These are phyloP conservation scores for Mangifera indica DNA, from an alignment of 345 rosid species.

Conservation along the genomic window DNA sequence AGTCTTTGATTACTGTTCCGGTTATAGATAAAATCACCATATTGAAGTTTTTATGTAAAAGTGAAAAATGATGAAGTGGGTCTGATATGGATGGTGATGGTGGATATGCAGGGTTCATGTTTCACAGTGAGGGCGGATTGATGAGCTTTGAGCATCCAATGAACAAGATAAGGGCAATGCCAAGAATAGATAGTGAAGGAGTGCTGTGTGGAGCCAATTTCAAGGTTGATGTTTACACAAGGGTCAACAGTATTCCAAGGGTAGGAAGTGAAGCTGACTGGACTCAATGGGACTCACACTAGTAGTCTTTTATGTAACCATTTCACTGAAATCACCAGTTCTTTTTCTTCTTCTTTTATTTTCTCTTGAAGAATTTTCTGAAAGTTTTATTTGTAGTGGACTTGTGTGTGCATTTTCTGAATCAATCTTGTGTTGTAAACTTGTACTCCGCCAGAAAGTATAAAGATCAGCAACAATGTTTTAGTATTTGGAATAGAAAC, in stretches of 20 bases:
- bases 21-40: no score
- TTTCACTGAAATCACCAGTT: neutral
- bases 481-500: no score
- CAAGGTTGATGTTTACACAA: constrained; percentile 71
- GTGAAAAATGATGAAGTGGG: neutral
- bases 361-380: no score
- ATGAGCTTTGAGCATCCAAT: constrained; percentile 91
- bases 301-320: neutral
- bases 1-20: no score
- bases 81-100: no score
- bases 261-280: constrained; percentile 87
- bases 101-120: constrained; percentile 63
- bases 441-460: no score
- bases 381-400: no score
- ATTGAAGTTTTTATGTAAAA: neutral
- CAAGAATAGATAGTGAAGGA: constrained; percentile 89
- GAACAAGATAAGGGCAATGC: constrained; percentile 77
- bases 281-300: constrained; percentile 52
- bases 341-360: neutral
- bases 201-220: constrained; percentile 80
- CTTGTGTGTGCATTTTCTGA: neutral
- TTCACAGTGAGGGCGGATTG: constrained; percentile 71
- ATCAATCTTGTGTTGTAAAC: no score
- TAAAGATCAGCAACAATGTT: no score
- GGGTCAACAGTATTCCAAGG: constrained; percentile 65